Base-by-base conservation (phyloP, 495 filamentous ascomycete species). In the Neurospora sp. region DNA sequence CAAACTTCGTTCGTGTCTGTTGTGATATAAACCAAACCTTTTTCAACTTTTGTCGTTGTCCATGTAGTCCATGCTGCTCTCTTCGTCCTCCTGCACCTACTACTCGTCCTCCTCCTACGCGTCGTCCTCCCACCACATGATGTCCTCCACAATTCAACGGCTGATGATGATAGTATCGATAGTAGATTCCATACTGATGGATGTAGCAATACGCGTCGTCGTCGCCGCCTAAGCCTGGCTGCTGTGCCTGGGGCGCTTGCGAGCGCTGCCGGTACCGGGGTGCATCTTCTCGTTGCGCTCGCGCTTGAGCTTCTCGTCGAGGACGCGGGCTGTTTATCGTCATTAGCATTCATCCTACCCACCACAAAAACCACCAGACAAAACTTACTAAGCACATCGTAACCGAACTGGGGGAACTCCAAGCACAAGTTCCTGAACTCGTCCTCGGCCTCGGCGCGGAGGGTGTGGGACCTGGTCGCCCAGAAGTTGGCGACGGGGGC, bases 401-500 rank as follows among this genome's bases (percentile, higher is more conserved):
- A 97, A 41, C 90, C 90, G 75, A 98, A 97, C 77, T 95, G 90
- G 18, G 94, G 95, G 76, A 91, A 94, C 80, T 97, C 93, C 71
- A 96, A 83, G 83, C 95, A 96, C 81, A 97, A 88, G 70, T 84
- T 79, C 77, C 89, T 86, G 85, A 97, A 97, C 77, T 92, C 91
- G 1, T 90, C 88, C 79, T 94, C 92, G 41, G 94, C 92, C 79
- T 96, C 92, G 77, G 93, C 87, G 31, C 94, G 89, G 72, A 97
- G 84, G 37, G 92, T 87, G 84, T 96, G 93, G 74, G 89, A 90
- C 72, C 92, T 86, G 69, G 89, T 88, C 3, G 94, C 94, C 94
- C 94, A 98, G 84, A 96, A 97, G 69, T 89, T 89, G n/a, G 93
- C 93, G 44, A 97, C 90, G 7, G 94, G 94, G 71, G 88, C 91